Evolutionary conservation across 345 rosid genomes (phyloP), one percentile per base, ranked within the genome.

Genomic region (Eucalyptus pauciflora): DNA sequence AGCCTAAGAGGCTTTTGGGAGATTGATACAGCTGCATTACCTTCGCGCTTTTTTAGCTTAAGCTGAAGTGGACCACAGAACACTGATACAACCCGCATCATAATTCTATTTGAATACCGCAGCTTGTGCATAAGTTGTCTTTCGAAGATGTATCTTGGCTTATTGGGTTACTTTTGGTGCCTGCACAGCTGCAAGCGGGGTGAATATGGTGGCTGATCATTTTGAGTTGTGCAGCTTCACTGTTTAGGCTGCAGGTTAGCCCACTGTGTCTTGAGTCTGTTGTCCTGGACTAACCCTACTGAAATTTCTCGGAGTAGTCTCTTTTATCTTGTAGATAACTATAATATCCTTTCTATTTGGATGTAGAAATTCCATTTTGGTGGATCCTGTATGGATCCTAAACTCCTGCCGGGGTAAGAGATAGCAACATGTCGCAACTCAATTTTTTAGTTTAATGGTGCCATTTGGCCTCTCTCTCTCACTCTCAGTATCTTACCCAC

Each of bases 1-100:
- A 91, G 89, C 89, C 90, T 95, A 87, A 89, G 93, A 87, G 96
- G 95, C 62, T 95, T 88, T 83, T 94, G 93, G 95, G 97, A 96
- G 88, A 92, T 95, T 31, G 96, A 95, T 89, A 92, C 96, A 46
- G 93, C 93, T 85, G 94, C 95, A 13, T 62, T 95, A 62, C 97
- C 97, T 7, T 79, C 85, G 10, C 86, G 86, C 58, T 94, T 92
- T 85, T 90, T 90, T 27, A 27, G 37, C 54, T 89, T 43, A 45
- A 88, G 60, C 25, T 91, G 90, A 92, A 89, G 58, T 76, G 83
- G 83, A 76, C 48, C 76, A 37, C 46, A 20, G 46, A 37, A 71
- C 48, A 5, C 27, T 37, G 48, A 37, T 20, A 76, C 83, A 37
- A 5, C 48, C 15, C 83, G 13, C 83, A 10, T 41, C 27, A 76